These are phyloP conservation scores for Scortechinia acanthostroma DNA, from an alignment of 2,329 filamentous ascomycete species.

Conservation along the genomic window DNA sequence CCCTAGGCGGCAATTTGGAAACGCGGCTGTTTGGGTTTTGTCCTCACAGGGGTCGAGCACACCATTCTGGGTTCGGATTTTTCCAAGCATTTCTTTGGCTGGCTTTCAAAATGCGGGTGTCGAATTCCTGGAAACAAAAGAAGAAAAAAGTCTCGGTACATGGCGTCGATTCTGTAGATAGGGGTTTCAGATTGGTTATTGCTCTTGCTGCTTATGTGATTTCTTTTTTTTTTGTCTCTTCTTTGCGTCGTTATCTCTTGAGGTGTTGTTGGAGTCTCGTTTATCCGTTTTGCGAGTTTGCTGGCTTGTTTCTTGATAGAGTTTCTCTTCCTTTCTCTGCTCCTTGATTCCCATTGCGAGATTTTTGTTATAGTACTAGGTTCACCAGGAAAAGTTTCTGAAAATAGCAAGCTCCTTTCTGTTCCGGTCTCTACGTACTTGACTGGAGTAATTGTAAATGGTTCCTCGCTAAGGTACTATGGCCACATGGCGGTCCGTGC, in stretches of 20 bases:
- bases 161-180: constrained; percentile 11
- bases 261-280: constrained; percentile 4
- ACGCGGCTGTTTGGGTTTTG: no score
- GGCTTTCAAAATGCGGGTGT: constrained; percentile 13
- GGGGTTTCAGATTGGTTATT: constrained; percentile 2
- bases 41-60: no score
- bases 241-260: constrained; percentile 10
- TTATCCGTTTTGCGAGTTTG: constrained; percentile 6
- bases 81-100: no score
- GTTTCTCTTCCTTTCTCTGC: constrained; percentile 7
- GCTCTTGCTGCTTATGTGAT: not conserved
- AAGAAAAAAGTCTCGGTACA: constrained; percentile 10
- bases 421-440: no score
- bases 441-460: no score
- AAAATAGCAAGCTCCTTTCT: no score
- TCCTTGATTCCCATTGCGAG: constrained; percentile 9
- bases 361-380: no score
- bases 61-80: no score
- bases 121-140: constrained; percentile 3
- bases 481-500: no score
- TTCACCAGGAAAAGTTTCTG: no score
- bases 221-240: constrained; percentile 6
- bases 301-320: not conserved
- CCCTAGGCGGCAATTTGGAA: no score
- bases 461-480: no score